Evolutionary conservation across 2,329 filamentous ascomycete species (phyloP).

Genomic region (Aquanectria penicillioides): DNA sequence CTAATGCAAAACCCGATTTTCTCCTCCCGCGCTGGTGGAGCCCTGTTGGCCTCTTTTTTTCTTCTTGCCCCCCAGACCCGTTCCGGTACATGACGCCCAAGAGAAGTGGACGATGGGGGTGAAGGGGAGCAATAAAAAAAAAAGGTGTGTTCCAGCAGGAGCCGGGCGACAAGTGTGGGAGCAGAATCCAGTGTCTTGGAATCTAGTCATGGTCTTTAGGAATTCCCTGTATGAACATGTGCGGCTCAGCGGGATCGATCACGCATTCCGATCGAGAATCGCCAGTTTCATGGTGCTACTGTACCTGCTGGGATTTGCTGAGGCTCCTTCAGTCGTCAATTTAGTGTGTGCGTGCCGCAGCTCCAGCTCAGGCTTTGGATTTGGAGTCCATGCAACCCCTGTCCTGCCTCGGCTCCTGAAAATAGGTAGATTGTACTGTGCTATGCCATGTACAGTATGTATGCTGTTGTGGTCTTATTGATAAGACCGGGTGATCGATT

Average conservation of each 20-base stretch:
- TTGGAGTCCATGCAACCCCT: not conserved
- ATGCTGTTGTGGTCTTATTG: too few relatives aligned
- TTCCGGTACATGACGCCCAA: not conserved
- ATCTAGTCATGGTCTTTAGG: too few relatives aligned
- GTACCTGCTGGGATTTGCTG: not conserved
- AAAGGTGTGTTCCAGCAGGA: too few relatives aligned
- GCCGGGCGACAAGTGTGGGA: too few relatives aligned
- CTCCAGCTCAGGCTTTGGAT: not conserved
- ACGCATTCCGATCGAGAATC: constrained; percentile 9
- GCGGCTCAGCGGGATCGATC: not conserved
- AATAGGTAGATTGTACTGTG: not conserved
- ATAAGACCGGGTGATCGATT: too few relatives aligned
- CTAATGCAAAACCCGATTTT: constrained; percentile 39
- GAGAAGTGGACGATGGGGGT: too few relatives aligned
- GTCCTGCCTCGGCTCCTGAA: constrained; percentile 2
- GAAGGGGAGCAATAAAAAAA: too few relatives aligned
- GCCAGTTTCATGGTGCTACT: constrained; percentile 13
- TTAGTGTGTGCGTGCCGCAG: too few relatives aligned
- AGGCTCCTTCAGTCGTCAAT: not conserved
- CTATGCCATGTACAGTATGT: too few relatives aligned
- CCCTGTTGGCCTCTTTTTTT: constrained; percentile 6
- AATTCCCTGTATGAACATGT: too few relatives aligned
- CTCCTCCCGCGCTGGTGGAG: constrained; percentile 26
- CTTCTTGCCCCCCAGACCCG: not conserved
- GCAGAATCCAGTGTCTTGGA: too few relatives aligned